phyloP scores from a whole-genome alignment of 73 alveolate genomes.

The Paramecium caudatum region DNA sequence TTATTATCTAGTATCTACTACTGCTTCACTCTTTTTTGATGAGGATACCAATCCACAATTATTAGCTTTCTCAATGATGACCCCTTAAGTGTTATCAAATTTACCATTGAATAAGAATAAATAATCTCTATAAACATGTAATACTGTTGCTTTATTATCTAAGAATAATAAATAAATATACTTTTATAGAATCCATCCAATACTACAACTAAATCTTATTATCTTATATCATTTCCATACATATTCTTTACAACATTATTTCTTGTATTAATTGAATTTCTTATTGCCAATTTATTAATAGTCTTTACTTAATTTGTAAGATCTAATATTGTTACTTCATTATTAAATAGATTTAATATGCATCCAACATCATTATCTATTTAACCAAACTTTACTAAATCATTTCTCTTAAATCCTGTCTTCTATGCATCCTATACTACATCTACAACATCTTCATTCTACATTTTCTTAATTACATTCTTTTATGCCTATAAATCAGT shows the following conservation, averaged over 20 bases:
- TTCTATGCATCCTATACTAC: background rate
- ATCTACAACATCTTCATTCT: background rate
- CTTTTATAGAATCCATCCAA: conserved; percentile 63
- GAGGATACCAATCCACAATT: conserved; percentile 63
- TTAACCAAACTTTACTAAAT: conserved; percentile 25
- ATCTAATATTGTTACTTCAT: conserved; percentile 37
- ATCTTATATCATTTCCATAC: conserved; percentile 55
- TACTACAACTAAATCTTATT: conserved; percentile 37
- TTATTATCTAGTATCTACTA: background rate
- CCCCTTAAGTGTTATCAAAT: conserved; percentile 48
- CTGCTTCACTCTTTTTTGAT: background rate
- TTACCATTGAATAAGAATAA: conserved; percentile 57
- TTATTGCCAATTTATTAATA: conserved; percentile 30
- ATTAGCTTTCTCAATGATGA: conserved; percentile 46
- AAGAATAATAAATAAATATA: background rate
- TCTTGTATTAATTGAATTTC: conserved; percentile 8
- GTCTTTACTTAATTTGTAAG: background rate
- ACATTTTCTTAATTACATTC: conserved; percentile 39
- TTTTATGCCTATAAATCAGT: conserved; percentile 6
- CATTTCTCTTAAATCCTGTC: conserved; percentile 42
- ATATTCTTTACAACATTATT: conserved; percentile 54
- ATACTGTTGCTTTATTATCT: conserved; percentile 45
- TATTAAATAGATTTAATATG: background rate
- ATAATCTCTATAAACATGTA: conserved; percentile 62
- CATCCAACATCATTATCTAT: conserved; percentile 63